Conservation (phyloP, 148 eudicot species). For the Spergularia bocconei region DNA sequence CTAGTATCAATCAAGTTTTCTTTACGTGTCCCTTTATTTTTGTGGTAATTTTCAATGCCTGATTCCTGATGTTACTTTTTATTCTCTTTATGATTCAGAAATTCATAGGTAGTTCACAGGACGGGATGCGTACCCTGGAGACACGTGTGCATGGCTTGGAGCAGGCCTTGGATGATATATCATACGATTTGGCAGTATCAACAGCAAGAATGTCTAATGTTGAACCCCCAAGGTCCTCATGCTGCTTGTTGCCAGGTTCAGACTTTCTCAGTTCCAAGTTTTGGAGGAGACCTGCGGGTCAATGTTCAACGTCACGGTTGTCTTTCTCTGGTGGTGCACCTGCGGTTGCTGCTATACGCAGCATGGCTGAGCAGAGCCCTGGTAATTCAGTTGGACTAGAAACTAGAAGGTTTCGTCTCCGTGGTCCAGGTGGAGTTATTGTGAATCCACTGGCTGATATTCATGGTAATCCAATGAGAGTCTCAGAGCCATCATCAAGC, state of each 20-base stretch:
- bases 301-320: conserved; percentile 40
- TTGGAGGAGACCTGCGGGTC: conserved; percentile 61
- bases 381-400: conserved; percentile 31
- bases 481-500: conserved; percentile 43
- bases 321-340: conserved; percentile 37
- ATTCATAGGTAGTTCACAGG: conserved; percentile 83
- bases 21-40: background rate
- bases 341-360: conserved; percentile 25
- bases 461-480: conserved; percentile 33
- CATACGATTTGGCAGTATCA: conserved; percentile 76
- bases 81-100: conserved; percentile 37
- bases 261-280: conserved; percentile 75
- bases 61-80: conserved; percentile 8
- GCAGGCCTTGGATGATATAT: conserved; percentile 75
- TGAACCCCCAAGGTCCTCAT: conserved; percentile 47
- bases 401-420: conserved; percentile 44
- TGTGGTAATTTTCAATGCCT: background rate
- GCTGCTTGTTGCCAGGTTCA: conserved; percentile 78
- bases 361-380: conserved; percentile 29
- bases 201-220: conserved; percentile 57
- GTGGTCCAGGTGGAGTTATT: conserved; percentile 52
- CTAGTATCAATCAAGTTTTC: background rate
- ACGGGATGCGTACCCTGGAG: conserved; percentile 75
- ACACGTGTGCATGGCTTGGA: conserved; percentile 90
- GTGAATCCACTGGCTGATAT: conserved; percentile 81